Percentiles rank a stretch among this genome's conserved stretches.
phyloP scores from a whole-genome alignment of 306 rosid genomes.

The Prinsepia uniflora region DNA sequence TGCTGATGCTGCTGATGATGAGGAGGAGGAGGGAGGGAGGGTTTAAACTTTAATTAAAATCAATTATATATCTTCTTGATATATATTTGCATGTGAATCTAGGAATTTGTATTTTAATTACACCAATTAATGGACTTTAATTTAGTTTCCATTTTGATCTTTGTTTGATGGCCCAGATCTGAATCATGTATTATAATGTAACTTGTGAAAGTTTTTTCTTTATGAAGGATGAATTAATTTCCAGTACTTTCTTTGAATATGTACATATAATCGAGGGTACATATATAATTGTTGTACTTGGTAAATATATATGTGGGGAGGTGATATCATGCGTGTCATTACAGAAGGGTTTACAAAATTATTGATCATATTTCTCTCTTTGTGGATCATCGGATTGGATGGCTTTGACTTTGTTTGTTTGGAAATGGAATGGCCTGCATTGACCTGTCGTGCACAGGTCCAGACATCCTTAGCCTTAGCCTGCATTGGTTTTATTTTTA shows the following conservation, averaged over 20 bases:
- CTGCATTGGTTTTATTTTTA: background rate
- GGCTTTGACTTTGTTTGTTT: conserved; percentile 18
- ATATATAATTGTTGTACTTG: background rate
- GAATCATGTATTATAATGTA: background rate
- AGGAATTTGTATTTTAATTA: background rate
- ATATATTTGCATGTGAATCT: conserved; percentile 5
- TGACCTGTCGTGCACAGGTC: conserved; percentile 24
- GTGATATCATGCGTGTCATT: background rate
- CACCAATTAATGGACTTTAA: background rate
- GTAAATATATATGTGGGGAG: background rate
- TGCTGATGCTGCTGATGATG: background rate
- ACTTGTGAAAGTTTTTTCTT: conserved; percentile 1
- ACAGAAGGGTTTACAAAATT: background rate
- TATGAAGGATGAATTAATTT: background rate
- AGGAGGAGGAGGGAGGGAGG: too few species aligned
- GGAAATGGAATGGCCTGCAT: conserved; percentile 25
- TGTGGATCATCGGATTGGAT: background rate
- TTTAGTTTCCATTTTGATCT: background rate
- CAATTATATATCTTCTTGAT: background rate
- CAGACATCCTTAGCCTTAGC: conserved; percentile 7
- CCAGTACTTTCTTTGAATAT: background rate
- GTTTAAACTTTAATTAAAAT: too few species aligned
- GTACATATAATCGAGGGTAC: too few species aligned
- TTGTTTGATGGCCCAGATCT: conserved; percentile 12
- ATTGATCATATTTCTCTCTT: too few species aligned